phyloP scores from a whole-genome alignment of 2,329 filamentous ascomycete species.

The Penicillium oxalicum region DNA sequence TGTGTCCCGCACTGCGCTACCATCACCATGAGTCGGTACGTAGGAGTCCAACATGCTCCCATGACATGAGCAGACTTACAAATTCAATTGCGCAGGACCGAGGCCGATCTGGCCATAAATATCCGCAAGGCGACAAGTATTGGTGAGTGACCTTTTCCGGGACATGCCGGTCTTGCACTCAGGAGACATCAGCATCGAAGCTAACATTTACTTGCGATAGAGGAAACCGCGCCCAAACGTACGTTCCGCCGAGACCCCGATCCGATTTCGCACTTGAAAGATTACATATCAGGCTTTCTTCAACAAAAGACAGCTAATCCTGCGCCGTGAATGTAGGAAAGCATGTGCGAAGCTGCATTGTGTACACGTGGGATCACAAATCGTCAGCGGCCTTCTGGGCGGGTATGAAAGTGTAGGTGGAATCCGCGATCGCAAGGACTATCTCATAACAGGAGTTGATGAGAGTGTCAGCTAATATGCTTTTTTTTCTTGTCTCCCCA shows the following conservation, averaged over 20 bases:
- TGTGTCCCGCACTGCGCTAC: slow-evolving; percentile 29
- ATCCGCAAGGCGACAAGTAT: slow-evolving; percentile 63
- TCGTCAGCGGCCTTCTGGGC: slow-evolving; percentile 93
- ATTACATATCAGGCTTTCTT: background rate
- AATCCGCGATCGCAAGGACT: background rate
- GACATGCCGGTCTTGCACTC: slow-evolving; percentile 3
- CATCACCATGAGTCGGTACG: slow-evolving; percentile 58
- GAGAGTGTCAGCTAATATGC: slow-evolving; percentile 7
- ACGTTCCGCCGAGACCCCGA: slow-evolving; percentile 22
- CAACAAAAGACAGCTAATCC: slow-evolving; percentile 6
- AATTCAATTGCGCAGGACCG: slow-evolving; percentile 42
- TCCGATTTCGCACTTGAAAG: background rate
- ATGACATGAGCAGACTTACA: slow-evolving; percentile 3
- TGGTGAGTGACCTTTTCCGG: slow-evolving; percentile 34
- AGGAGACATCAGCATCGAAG: slow-evolving; percentile 1
- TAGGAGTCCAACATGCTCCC: background rate
- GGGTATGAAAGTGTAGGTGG: slow-evolving; percentile 92
- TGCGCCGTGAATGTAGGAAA: slow-evolving; percentile 52
- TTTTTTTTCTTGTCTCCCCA: slow-evolving; percentile 32
- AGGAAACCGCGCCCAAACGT: slow-evolving; percentile 64
- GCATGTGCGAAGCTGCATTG: slow-evolving; percentile 95
- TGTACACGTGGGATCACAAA: slow-evolving; percentile 99
- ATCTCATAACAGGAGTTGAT: background rate
- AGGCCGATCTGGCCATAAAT: slow-evolving; percentile 60
- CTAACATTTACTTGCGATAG: slow-evolving; percentile 31